Evolutionary conservation across 768 basidiomycete genomes (phyloP).

Genomic region (Lepiota brunneoincarnata): DNA sequence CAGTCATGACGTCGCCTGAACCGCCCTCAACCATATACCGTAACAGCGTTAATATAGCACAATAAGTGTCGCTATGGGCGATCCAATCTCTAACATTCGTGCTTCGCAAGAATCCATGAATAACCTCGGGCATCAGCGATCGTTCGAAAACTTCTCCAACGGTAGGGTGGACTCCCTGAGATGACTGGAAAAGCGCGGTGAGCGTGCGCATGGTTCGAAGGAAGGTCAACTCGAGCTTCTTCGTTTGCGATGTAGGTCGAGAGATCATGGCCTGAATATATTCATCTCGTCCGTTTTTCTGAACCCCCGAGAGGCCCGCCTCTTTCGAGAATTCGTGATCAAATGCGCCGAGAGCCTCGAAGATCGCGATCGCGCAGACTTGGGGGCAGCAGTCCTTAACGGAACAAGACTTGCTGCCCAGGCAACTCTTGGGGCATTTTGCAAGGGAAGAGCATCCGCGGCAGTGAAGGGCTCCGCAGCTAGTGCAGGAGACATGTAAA

Average conservation of each 20-base stretch:
- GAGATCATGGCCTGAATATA: constrained; percentile 13
- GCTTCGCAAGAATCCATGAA: constrained; percentile 29
- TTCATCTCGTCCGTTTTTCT: constrained; percentile 4
- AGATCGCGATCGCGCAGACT: constrained; percentile 29
- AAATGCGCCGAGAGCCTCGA: constrained; percentile 30
- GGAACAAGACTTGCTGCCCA: constrained; percentile 24
- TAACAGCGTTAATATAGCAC: constrained; percentile 27
- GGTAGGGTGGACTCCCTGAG: neutral
- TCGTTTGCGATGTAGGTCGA: neutral
- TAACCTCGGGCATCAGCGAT: constrained; percentile 28
- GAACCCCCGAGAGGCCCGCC: constrained; percentile 16
- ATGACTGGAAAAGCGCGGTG: constrained; percentile 1
- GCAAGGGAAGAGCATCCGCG: constrained; percentile 29
- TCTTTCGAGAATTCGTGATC: constrained; percentile 25
- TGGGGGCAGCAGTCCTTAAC: constrained; percentile 29
- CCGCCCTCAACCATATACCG: constrained; percentile 15
- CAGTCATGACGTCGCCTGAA: constrained; percentile 18
- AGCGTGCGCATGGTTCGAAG: neutral
- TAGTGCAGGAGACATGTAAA: constrained; percentile 26
- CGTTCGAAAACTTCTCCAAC: constrained; percentile 2
- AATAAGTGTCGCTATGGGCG: constrained; percentile 30
- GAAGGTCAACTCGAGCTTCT: neutral
- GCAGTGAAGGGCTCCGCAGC: constrained; percentile 28
- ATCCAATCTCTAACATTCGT: constrained; percentile 33
- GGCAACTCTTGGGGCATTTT: constrained; percentile 21